phyloP scores from a whole-genome alignment of 345 rosid genomes.

The Hevea brasiliensis region DNA sequence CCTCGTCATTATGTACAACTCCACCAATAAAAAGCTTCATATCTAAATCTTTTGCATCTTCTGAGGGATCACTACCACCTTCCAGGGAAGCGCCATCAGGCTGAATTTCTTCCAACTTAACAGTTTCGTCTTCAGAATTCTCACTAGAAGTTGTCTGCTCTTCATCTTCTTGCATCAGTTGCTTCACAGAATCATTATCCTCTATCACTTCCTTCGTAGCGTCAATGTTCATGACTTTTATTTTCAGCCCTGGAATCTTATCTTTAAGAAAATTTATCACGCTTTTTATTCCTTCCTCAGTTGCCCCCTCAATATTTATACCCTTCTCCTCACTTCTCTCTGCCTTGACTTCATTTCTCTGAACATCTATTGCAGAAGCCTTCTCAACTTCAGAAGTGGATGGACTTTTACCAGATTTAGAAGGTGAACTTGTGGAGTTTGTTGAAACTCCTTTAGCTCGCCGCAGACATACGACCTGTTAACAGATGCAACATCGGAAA shows the following conservation, averaged over 20 bases:
- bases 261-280: constrained; percentile 91
- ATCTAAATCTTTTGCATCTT: constrained; percentile 57
- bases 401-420: constrained; percentile 46
- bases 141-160: constrained; percentile 49
- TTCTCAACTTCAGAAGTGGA: constrained; percentile 48
- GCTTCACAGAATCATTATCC: constrained; percentile 55
- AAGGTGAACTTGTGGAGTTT: constrained; percentile 33
- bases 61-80: constrained; percentile 42
- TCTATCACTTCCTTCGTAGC: constrained; percentile 52
- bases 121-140: constrained; percentile 55
- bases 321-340: constrained; percentile 66
- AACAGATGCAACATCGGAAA: constrained; percentile 15
- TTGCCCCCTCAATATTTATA: constrained; percentile 66
- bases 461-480: constrained; percentile 78
- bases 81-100: constrained; percentile 49
- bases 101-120: constrained; percentile 58
- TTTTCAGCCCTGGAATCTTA: constrained; percentile 87
- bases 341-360: constrained; percentile 57
- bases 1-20: constrained; percentile 70
- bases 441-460: constrained; percentile 54
- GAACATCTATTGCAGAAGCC: constrained; percentile 50
- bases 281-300: constrained; percentile 89
- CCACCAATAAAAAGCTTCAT: constrained; percentile 86
- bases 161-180: constrained; percentile 60
- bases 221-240: constrained; percentile 67